phyloP scores from a whole-genome alignment of 768 basidiomycete species.

The Trametes elegans region DNA sequence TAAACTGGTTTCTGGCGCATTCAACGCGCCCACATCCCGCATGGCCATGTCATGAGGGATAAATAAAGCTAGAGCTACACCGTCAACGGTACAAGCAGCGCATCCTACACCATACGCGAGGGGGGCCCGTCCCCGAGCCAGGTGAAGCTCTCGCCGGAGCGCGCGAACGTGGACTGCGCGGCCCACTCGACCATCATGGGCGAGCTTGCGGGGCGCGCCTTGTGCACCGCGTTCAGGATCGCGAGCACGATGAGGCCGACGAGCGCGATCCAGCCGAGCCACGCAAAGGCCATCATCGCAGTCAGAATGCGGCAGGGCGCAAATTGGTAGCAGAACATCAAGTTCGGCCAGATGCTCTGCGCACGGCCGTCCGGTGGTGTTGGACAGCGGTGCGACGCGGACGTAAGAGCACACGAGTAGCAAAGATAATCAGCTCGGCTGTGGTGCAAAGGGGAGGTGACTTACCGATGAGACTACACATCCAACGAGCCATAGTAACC shows the following conservation, averaged over 20 bases:
- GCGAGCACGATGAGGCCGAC: slow-evolving; percentile 24
- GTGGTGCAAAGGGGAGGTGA: no score
- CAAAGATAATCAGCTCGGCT: no score
- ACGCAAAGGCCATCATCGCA: slow-evolving; percentile 33
- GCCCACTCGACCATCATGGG: slow-evolving; percentile 21
- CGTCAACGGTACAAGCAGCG: not conserved
- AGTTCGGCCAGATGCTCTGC: slow-evolving; percentile 30
- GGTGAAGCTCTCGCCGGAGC: no score
- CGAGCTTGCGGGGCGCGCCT: slow-evolving; percentile 4
- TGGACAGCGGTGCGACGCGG: slow-evolving; percentile 25
- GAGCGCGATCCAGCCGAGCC: slow-evolving; percentile 30
- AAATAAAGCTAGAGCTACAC: not conserved
- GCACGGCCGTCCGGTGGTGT: no score
- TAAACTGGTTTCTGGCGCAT: no score
- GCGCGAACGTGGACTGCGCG: not conserved
- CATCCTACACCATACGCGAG: not conserved
- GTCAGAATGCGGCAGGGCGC: slow-evolving; percentile 28
- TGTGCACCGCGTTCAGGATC: slow-evolving; percentile 13
- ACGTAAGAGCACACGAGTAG: not conserved
- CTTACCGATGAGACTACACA: slow-evolving; percentile 28
- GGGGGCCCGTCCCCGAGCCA: no score
- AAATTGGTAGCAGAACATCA: slow-evolving; percentile 27
- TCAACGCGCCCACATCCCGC: no score
- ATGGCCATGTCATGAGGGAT: not conserved
- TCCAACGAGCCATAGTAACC: slow-evolving; percentile 32